phyloP scores from a whole-genome alignment of 2,329 filamentous ascomycete species.

The Aspergillus quadrilineatus region DNA sequence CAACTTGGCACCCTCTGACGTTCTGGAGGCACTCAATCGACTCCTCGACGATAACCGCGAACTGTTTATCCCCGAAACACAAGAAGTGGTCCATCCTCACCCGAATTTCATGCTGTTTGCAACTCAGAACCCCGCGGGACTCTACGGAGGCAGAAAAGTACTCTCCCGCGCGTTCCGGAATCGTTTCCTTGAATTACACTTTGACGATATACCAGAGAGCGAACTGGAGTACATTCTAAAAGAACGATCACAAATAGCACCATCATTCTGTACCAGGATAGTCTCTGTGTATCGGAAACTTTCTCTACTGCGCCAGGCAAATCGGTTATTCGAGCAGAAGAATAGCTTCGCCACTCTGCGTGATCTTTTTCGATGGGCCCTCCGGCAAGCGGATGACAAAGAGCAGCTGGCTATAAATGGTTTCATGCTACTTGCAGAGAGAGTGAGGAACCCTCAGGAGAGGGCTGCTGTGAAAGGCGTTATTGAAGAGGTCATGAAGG shows the following conservation, averaged over 20 bases:
- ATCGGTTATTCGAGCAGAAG: conserved; percentile 91
- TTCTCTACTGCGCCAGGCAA: conserved; percentile 83
- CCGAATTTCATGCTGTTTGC: conserved; percentile 97
- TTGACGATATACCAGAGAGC: conserved; percentile 94
- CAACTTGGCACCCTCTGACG: conserved; percentile 94
- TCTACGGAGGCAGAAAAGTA: conserved; percentile 93
- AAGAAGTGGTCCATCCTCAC: conserved; percentile 88
- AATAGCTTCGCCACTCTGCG: conserved; percentile 94
- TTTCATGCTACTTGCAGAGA: conserved; percentile 93
- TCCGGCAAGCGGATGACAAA: conserved; percentile 77
- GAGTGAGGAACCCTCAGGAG: conserved; percentile 89
- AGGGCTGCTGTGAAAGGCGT: conserved; percentile 78
- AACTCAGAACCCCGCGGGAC: conserved; percentile 91
- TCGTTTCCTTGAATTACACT: conserved; percentile 93
- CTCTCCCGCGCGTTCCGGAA: conserved; percentile 95
- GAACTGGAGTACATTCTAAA: conserved; percentile 91
- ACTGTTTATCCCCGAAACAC: conserved; percentile 91
- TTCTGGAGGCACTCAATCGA: conserved; percentile 92
- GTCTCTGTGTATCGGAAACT: conserved; percentile 93
- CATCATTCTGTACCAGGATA: conserved; percentile 86
- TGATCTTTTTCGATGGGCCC: conserved; percentile 94
- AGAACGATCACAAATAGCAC: conserved; percentile 81
- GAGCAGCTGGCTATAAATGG: conserved; percentile 89
- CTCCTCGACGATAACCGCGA: conserved; percentile 95
- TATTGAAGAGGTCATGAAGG: conserved; percentile 87